Percentiles rank a stretch among this genome's conserved stretches.
These are phyloP conservation scores for Botrytis cinerea DNA, from an alignment of 2,329 filamentous ascomycete species.

Conservation along the genomic window DNA sequence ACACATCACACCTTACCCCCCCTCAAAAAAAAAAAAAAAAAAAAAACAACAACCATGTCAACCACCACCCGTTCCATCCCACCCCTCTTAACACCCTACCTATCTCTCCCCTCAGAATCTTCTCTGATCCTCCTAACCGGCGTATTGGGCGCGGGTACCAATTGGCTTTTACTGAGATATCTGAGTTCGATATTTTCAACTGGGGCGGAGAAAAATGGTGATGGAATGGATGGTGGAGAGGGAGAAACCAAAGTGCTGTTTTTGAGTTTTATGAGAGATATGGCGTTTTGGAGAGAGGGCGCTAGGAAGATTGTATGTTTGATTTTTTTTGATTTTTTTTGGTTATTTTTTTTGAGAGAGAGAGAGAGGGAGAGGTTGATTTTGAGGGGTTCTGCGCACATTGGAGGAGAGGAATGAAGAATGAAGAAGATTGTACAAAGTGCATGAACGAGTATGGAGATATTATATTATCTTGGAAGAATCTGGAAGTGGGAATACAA, in stretches of 20 bases:
- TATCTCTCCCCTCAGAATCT: slow-evolving; percentile 57
- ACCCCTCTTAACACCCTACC: slow-evolving; percentile 64
- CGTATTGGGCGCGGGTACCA: slow-evolving; percentile 63
- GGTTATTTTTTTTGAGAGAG: fast-evolving
- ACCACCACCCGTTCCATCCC: slow-evolving; percentile 46
- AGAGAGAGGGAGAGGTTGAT: too few species aligned
- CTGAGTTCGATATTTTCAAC: slow-evolving; percentile 41
- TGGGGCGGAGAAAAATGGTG: slow-evolving; percentile 14
- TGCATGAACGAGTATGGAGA: too few species aligned
- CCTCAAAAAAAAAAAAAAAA: background rate
- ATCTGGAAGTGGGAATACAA: background rate
- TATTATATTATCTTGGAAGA: background rate
- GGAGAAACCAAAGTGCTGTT: slow-evolving; percentile 62
- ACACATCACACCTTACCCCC: too few species aligned
- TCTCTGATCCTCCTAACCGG: slow-evolving; percentile 68
- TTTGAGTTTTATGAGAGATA: slow-evolving; percentile 80
- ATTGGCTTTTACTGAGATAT: slow-evolving; percentile 65
- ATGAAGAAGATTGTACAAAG: background rate
- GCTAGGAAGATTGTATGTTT: slow-evolving; percentile 63
- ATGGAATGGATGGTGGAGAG: slow-evolving; percentile 15
- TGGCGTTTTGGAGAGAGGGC: slow-evolving; percentile 75
- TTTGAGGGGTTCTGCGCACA: too few species aligned
- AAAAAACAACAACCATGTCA: background rate
- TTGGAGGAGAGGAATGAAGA: background rate
- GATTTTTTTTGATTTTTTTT: slow-evolving; percentile 25